phyloP scores from a whole-genome alignment of 108 stramenopile genomes.

The Nitzschia putrida region DNA sequence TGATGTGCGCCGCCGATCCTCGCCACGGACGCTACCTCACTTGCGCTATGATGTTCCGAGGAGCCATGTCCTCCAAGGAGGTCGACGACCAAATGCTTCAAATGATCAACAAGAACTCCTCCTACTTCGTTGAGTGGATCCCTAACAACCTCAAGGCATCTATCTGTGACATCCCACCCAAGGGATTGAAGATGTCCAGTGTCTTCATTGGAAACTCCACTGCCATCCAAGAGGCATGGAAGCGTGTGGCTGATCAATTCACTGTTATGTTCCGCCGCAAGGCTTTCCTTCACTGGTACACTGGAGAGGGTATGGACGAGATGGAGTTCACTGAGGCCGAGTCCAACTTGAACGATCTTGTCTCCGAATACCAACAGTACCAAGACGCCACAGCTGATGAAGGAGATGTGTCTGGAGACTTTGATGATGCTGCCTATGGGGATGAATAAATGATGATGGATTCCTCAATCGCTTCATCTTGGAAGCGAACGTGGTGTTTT shows the following conservation, averaged over 20 bases:
- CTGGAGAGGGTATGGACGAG: slow-evolving; percentile 94
- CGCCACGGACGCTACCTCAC: slow-evolving; percentile 99
- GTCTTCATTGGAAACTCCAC: slow-evolving; percentile 96
- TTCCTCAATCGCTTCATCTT: neutral
- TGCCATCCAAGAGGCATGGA: slow-evolving; percentile 92
- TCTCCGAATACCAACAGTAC: slow-evolving; percentile 96
- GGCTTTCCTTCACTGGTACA: slow-evolving; percentile 94
- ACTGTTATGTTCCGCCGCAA: slow-evolving; percentile 94
- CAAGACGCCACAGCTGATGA: slow-evolving; percentile 87
- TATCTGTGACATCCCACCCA: slow-evolving; percentile 97
- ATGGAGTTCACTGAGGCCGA: slow-evolving; percentile 96
- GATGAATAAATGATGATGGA: slow-evolving; percentile 3
- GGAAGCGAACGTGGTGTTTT: neutral
- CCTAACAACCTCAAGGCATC: slow-evolving; percentile 99
- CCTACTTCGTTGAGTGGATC: slow-evolving; percentile 99
- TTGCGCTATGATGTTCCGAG: slow-evolving; percentile 98
- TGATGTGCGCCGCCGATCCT: slow-evolving; percentile 99
- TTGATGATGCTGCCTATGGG: slow-evolving; percentile 41
- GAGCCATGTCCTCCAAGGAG: slow-evolving; percentile 94
- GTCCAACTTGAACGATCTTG: slow-evolving; percentile 94
- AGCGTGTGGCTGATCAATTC: slow-evolving; percentile 89
- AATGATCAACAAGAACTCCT: slow-evolving; percentile 97
- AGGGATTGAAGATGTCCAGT: slow-evolving; percentile 91
- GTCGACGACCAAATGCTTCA: slow-evolving; percentile 98
- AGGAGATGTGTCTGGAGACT: slow-evolving; percentile 69